Evolutionary conservation across 768 basidiomycete genomes (phyloP), one percentile per base, ranked within the genome.

Genomic region (Neoboletus magnificus): DNA sequence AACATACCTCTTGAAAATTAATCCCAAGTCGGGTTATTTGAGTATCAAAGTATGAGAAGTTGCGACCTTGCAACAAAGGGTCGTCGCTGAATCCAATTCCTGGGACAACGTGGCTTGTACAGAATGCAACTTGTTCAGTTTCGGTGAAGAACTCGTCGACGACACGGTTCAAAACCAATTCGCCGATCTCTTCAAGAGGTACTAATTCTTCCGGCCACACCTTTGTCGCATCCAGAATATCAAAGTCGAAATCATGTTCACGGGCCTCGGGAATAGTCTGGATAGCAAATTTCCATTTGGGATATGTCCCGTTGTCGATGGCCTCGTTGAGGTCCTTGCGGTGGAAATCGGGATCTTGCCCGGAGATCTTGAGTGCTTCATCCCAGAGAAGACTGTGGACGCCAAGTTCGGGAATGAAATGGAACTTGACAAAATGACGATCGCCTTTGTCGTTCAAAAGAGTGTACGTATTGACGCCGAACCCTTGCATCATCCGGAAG

Each of bases 311-410:
- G 30, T 74, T 79, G 35, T 82, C 74, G 58, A 96, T 93, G 7
- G 93, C 92, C 62, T 94, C 93, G 49, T 82, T 81, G 3, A 95
- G 73, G 65, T 95, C 92, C 65, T 93, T 88, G 32, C 91, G 83
- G 59, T 93, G 92, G 72, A 90, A 95, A 70, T 94, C 92, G 35
- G 93, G 92, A 70, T 95, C 93, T 68, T 93, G 90, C 0, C 90
- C 89, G 16, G 61, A 57, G 39, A 95, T 80, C 68, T 94, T 94
- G 57, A 95, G 75, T 1, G 89, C 89, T 62, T 97, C 93, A 58
- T 96, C 93, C 92, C 93, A 96, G 6, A 88, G 76, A 16, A 95
- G 74, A 54, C 84, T 87, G 66, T 93, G 89, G 2, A 89, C 88
- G 22, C 92, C 92, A 16, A 93, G 79, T 70, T 92, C 82, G 18